phyloP scores from a whole-genome alignment of 2,329 filamentous ascomycete genomes.

The Diaporthe citri region DNA sequence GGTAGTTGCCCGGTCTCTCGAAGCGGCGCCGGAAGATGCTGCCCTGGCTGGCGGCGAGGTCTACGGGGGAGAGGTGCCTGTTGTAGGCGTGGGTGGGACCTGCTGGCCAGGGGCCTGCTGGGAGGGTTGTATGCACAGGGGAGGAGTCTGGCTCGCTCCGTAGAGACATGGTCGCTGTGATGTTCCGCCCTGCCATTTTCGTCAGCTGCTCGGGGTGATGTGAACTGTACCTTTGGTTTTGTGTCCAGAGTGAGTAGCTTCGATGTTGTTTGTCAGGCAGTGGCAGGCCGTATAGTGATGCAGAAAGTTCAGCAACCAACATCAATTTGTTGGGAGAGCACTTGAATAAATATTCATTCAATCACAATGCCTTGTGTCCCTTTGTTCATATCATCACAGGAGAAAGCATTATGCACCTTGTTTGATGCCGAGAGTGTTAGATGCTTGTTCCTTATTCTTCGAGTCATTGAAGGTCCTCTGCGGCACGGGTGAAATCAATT shows the following conservation, averaged over 20 bases:
- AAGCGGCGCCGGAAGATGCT: not conserved
- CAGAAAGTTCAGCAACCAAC: not conserved
- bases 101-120: not conserved
- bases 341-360: not conserved
- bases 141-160: not conserved
- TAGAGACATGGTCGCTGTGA: not conserved
- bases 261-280: not conserved
- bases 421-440: rapidly evolving
- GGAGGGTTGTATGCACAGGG: not conserved
- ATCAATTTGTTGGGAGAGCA: too few relatives aligned
- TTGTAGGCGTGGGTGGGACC: not conserved
- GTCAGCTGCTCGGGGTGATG: not conserved
- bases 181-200: not conserved
- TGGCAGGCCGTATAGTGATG: not conserved
- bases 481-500: not conserved
- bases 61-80: not conserved
- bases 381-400: not conserved
- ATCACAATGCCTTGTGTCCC: rapidly evolving
- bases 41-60: not conserved
- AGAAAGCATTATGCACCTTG: not conserved
- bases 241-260: not conserved
- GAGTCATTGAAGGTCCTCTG: too few relatives aligned
- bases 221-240: not conserved
- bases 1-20: not conserved
- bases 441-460: rapidly evolving